phyloP scores from a whole-genome alignment of 1,139 yeast species.

The Zygosaccharomyces sapae region DNA sequence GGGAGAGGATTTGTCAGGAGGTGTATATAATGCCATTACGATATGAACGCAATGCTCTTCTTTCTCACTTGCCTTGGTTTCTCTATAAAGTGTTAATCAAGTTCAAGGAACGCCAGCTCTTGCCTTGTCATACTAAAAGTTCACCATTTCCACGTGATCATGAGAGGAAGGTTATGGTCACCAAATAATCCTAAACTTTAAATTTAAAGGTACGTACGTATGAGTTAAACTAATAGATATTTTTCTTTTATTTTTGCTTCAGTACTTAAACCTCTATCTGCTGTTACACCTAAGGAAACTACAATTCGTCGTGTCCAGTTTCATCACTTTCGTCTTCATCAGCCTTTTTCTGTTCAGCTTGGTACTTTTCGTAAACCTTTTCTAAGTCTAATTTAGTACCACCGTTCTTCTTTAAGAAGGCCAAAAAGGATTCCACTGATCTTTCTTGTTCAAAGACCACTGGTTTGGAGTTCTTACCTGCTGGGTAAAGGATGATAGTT shows the following conservation, averaged over 20 bases:
- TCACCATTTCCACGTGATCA: not conserved
- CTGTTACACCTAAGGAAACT: slow-evolving; percentile 1
- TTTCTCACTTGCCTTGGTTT: not conserved
- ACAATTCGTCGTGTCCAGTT: slow-evolving; percentile 22
- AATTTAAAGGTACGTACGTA: not conserved
- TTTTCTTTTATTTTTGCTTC: not conserved
- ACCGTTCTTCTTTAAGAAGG: slow-evolving; percentile 66
- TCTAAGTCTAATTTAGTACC: slow-evolving; percentile 53
- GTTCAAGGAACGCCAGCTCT: not conserved
- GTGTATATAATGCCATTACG: slow-evolving; percentile 31
- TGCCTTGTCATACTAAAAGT: not conserved
- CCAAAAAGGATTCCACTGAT: slow-evolving; percentile 65
- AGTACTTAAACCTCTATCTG: not conserved
- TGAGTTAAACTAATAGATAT: not conserved
- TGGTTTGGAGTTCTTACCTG: slow-evolving; percentile 74
- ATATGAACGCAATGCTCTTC: not conserved
- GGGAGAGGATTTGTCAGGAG: slow-evolving; percentile 24
- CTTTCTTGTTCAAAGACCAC: slow-evolving; percentile 67
- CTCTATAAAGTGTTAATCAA: not conserved
- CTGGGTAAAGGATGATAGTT: slow-evolving; percentile 87
- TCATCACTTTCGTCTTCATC: slow-evolving; percentile 15
- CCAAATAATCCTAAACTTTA: not conserved
- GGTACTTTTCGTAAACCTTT: slow-evolving; percentile 39
- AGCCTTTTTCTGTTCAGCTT: slow-evolving; percentile 33
- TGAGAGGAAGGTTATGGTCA: not conserved